These are phyloP conservation scores for Grosmannia penicillata DNA, from an alignment of 2,329 filamentous ascomycete genomes.

Conservation along the genomic window DNA sequence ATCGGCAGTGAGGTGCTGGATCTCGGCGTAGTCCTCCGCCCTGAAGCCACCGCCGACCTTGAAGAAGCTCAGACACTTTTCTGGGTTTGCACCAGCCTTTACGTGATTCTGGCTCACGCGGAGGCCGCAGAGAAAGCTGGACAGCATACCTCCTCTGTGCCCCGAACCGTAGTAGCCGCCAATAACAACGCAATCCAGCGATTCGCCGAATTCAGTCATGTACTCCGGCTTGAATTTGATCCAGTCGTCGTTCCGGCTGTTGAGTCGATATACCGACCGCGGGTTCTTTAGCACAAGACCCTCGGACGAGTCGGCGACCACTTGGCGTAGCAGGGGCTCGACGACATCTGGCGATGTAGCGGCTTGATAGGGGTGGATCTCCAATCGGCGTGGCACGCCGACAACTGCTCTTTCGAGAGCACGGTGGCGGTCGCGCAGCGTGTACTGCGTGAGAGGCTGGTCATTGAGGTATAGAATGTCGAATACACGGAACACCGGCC, in stretches of 20 bases:
- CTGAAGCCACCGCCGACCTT: slow-evolving; percentile 93
- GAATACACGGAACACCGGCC: slow-evolving; percentile 75
- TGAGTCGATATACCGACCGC: slow-evolving; percentile 69
- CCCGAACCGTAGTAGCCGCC: slow-evolving; percentile 91
- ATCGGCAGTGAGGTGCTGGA: slow-evolving; percentile 71
- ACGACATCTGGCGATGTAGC: slow-evolving; percentile 57
- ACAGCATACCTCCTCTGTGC: slow-evolving; percentile 64
- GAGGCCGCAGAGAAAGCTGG: slow-evolving; percentile 82
- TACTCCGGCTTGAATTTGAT: slow-evolving; percentile 98
- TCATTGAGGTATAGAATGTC: slow-evolving; percentile 86
- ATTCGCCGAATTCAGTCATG: slow-evolving; percentile 91
- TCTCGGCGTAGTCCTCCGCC: slow-evolving; percentile 68
- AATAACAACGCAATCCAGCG: slow-evolving; percentile 75
- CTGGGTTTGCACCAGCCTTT: slow-evolving; percentile 40
- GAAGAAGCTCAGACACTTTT: slow-evolving; percentile 88
- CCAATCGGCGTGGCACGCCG: slow-evolving; percentile 59
- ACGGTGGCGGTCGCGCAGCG: slow-evolving; percentile 61
- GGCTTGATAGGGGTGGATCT: slow-evolving; percentile 60
- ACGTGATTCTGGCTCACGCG: slow-evolving; percentile 57
- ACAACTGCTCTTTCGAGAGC: slow-evolving; percentile 61
- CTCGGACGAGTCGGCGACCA: slow-evolving; percentile 77
- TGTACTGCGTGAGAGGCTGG: slow-evolving; percentile 64
- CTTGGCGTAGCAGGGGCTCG: slow-evolving; percentile 63
- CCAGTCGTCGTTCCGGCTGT: slow-evolving; percentile 90
- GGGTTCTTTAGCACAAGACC: slow-evolving; percentile 92